A percentile compares a stretch with the other conserved stretches of the same genome.
phyloP scores from a whole-genome alignment of 371 early-diverging fungal species.

The Actinomortierella wolfii region DNA sequence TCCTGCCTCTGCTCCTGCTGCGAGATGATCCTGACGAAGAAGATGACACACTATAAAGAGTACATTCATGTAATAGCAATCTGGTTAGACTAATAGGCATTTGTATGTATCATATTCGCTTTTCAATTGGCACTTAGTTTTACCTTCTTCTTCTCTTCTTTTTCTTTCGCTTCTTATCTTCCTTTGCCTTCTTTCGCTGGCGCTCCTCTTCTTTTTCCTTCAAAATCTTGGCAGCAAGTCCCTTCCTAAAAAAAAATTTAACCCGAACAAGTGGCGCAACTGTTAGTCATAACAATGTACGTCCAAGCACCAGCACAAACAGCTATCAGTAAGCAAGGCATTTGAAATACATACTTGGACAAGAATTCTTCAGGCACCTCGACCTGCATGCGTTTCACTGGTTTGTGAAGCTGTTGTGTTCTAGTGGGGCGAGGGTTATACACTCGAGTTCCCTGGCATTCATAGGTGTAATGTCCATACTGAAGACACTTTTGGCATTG shows the following conservation, averaged over 20 bases:
- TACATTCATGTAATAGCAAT: too few relatives aligned
- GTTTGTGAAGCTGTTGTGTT: slow-evolving; percentile 66
- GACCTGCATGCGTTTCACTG: slow-evolving; percentile 54
- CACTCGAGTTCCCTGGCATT: slow-evolving; percentile 57
- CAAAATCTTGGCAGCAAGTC: slow-evolving; percentile 60
- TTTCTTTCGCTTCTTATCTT: slow-evolving; percentile 20
- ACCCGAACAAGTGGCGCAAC: background rate
- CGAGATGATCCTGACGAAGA: slow-evolving; percentile 28
- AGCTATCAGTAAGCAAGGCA: too few relatives aligned
- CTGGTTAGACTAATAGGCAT: background rate
- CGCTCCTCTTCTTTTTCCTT: slow-evolving; percentile 52
- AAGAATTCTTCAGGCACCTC: slow-evolving; percentile 60
- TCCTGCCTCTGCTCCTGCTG: slow-evolving; percentile 13
- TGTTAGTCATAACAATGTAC: too few relatives aligned
- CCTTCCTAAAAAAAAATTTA: slow-evolving; percentile 43
- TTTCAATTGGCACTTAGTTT: background rate
- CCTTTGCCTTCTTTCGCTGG: slow-evolving; percentile 24
- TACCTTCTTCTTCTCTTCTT: slow-evolving; percentile 19
- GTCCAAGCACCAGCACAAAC: too few relatives aligned
- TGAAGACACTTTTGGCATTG: slow-evolving; percentile 68
- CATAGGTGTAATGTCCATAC: slow-evolving; percentile 65
- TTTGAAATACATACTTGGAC: slow-evolving; percentile 49
- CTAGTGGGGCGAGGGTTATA: slow-evolving; percentile 65
- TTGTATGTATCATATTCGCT: background rate
- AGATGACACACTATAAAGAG: slow-evolving; percentile 3